Percentiles rank a stretch among this genome's conserved stretches.
These are phyloP conservation scores for Fusarium sp. DNA, from an alignment of 2,329 filamentous ascomycete species.

Conservation along the genomic window DNA sequence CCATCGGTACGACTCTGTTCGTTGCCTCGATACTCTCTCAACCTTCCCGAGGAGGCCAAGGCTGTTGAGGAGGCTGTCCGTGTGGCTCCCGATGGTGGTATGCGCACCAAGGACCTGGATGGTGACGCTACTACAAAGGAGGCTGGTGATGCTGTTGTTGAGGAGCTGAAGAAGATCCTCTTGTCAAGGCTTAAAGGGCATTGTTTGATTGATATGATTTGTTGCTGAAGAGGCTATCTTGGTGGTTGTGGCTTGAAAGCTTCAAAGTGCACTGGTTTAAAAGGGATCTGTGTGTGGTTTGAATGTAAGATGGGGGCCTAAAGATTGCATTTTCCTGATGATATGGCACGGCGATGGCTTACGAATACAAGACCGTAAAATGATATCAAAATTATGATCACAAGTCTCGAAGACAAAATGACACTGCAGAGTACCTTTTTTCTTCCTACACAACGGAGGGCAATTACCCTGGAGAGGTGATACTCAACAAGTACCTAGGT, in stretches of 20 bases:
- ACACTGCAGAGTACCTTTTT: neutral
- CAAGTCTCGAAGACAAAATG: neutral
- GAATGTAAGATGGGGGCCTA: neutral
- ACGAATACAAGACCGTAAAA: conserved; percentile 3
- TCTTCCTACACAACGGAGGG: neutral
- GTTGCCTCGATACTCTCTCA: conserved; percentile 89
- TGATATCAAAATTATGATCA: neutral
- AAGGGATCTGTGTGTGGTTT: conserved; percentile 10
- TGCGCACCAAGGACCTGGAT: conserved; percentile 87
- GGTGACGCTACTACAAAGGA: conserved; percentile 78
- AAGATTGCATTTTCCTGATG: neutral
- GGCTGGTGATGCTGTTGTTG: conserved; percentile 81
- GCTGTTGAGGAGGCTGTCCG: conserved; percentile 86
- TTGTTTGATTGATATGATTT: neutral
- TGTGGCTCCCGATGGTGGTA: conserved; percentile 80
- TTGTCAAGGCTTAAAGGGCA: conserved; percentile 53
- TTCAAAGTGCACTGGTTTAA: neutral
- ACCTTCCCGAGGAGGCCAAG: conserved; percentile 79
- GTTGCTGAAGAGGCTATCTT: neutral
- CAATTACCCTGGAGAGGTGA: neutral
- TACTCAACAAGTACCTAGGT: neutral
- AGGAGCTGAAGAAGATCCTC: conserved; percentile 78
- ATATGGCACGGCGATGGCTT: neutral
- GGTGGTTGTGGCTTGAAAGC: neutral
- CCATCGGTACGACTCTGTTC: conserved; percentile 89